Percentiles rank a stretch among this genome's conserved stretches.
Conservation (phyloP, 768 basidiomycete genomes). For the Clitopilus passeckerianus region DNA sequence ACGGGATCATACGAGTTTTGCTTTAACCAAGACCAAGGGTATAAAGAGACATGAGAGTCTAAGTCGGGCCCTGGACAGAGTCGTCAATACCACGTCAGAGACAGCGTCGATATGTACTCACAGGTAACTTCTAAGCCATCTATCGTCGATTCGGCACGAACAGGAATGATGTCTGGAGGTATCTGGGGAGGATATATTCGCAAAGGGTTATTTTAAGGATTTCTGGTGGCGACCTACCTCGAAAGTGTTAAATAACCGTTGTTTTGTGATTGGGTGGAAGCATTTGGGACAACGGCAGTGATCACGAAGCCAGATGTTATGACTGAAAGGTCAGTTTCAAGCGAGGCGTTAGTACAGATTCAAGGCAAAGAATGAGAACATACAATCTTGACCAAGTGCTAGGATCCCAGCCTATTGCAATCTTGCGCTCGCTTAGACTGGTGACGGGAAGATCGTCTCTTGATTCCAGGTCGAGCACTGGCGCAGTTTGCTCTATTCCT, state of each 20-base stretch:
- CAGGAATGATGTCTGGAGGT: constrained; percentile 65
- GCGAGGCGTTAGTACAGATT: background rate
- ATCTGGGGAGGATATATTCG: constrained; percentile 44
- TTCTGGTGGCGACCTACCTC: constrained; percentile 41
- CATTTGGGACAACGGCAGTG: constrained; percentile 88
- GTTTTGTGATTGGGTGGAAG: constrained; percentile 86
- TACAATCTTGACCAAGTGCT: constrained; percentile 75
- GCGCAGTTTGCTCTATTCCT: background rate
- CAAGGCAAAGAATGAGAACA: background rate
- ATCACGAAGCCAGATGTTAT: constrained; percentile 88
- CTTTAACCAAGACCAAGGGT: constrained; percentile 84
- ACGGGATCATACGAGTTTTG: constrained; percentile 79
- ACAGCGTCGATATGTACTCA: constrained; percentile 17
- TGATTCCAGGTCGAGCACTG: background rate
- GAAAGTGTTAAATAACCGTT: constrained; percentile 83
- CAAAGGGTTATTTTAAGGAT: background rate
- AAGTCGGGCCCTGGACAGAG: constrained; percentile 45
- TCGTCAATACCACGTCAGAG: background rate
- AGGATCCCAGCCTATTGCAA: constrained; percentile 71
- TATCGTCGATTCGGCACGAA: constrained; percentile 44
- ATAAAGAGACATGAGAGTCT: constrained; percentile 70
- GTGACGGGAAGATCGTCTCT: constrained; percentile 45
- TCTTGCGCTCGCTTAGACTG: constrained; percentile 52
- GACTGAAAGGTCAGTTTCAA: constrained; percentile 38
- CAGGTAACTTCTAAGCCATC: constrained; percentile 76